Conservation (phyloP, 441 rosid genomes). For the Erysimum cheiri region DNA sequence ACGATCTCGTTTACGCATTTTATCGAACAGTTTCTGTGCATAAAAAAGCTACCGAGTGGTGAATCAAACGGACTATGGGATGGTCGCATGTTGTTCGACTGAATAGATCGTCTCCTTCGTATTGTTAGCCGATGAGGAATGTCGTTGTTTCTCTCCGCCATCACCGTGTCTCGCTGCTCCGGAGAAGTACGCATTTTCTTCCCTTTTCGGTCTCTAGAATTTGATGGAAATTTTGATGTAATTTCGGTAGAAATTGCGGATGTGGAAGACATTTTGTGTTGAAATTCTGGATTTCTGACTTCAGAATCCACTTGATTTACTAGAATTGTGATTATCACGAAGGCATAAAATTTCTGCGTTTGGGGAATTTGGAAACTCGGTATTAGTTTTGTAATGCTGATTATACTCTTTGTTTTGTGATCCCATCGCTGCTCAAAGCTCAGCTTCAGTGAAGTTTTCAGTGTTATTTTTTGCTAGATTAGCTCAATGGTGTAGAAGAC, state of each 20-base stretch:
- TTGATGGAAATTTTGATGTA: not conserved
- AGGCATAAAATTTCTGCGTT: not conserved
- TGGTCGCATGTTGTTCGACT: conserved; percentile 19
- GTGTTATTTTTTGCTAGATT: conserved; percentile 14
- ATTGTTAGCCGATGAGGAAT: conserved; percentile 66
- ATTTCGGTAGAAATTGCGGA: not conserved
- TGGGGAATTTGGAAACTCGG: not conserved
- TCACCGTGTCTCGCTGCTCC: conserved; percentile 50
- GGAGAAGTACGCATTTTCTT: conserved; percentile 44
- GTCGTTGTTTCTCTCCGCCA: conserved; percentile 56
- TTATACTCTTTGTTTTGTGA: conserved; percentile 7
- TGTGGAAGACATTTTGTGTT: conserved; percentile 12
- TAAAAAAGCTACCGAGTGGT: not conserved
- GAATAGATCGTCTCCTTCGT: conserved; percentile 32
- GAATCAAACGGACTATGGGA: conserved; percentile 39
- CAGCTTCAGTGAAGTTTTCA: conserved; percentile 19
- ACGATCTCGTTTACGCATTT: conserved; percentile 51
- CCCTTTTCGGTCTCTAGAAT: conserved; percentile 4
- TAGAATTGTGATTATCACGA: conserved; percentile 8
- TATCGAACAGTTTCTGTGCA: conserved; percentile 48
- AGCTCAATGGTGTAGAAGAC: conserved; percentile 9
- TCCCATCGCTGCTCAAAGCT: conserved; percentile 6
- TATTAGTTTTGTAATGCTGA: conserved; percentile 22
- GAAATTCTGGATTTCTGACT: conserved; percentile 17
- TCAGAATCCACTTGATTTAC: conserved; percentile 15